Conservation (phyloP, 176 grass and related monocot genomes). For the Zoysia pacifica region DNA sequence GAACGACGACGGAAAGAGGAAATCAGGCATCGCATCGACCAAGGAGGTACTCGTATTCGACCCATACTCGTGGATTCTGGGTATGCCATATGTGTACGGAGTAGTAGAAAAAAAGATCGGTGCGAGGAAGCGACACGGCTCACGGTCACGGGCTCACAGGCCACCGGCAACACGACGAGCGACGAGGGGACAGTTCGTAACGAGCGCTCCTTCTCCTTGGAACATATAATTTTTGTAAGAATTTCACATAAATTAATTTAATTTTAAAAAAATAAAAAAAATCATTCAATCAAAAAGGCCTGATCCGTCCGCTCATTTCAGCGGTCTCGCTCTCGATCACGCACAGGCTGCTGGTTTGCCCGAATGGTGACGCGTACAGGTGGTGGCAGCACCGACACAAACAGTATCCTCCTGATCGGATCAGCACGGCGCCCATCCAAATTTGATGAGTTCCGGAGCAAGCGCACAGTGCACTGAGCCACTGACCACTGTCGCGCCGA, state of each 20-base stretch:
- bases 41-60: too few relatives aligned
- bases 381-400: conserved; percentile 32
- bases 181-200: conserved; percentile 3
- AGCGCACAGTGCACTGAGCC: neutral
- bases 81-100: too few relatives aligned
- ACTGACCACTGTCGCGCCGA: conserved; percentile 7
- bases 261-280: too few relatives aligned
- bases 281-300: too few relatives aligned
- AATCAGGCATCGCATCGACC: too few relatives aligned
- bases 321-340: neutral
- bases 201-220: too few relatives aligned
- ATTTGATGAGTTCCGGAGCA: neutral
- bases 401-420: neutral
- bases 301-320: conserved; percentile 13
- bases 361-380: neutral
- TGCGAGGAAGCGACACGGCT: neutral
- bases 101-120: too few relatives aligned
- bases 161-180: conserved; percentile 21
- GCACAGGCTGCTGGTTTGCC: neutral
- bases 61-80: too few relatives aligned
- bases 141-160: conserved; percentile 30
- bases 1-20: too few relatives aligned
- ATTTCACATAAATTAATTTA: too few relatives aligned
- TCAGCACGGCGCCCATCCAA: conserved; percentile 5
- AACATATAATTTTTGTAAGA: too few relatives aligned